Base-by-base conservation (phyloP, 2,329 filamentous ascomycete genomes). In the Apiospora arundinis region DNA sequence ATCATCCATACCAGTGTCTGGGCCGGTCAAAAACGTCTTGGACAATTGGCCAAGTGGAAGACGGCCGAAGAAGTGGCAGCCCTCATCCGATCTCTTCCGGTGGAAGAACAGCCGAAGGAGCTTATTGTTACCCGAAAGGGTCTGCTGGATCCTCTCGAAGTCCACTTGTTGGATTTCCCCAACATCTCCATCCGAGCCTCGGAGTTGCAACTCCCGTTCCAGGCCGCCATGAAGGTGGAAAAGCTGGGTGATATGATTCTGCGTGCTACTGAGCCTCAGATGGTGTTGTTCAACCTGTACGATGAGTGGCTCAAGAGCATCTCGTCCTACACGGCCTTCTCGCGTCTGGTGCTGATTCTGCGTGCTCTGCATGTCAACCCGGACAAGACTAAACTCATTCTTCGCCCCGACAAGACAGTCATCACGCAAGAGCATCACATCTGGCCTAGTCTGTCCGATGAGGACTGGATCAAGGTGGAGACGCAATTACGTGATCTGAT, bases 391-490 rank as follows among this genome's bases (percentile, higher is more conserved):
- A 99, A 99, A 85, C 89, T 99, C 70, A 90, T 99, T 23, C 86
- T 99, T 56, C 92, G 96, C 68, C 96, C 97, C 0, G 96, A 99
- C 85, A 98, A 98, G 91, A 97, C 92, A 1, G 95, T 99, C 74
- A 97, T 99, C 78, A 99, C 96, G 0, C 95, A 98, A 77, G 95
- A 98, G 79, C 96, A 99, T 84, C 96, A 99, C 81, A 99, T 99
- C 80, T 99, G 96, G 96, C 96, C 96, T 0, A 92, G 94, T 0
- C 85, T 99, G 70, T 92, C 93, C 0, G 96, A 99, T 75, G 96
- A 99, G 77, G 95, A 97, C 74, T 99, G 96, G 96, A 96, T 99
- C 83, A 98, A 98, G 89, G 94, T 99, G n/a, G 96, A 99, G 87
- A 95, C 95, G 65, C 94, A 97, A 80, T 86, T 99, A 56, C 92